These are phyloP conservation scores for Parathielavia hyrcaniae DNA, from an alignment of 495 filamentous ascomycete genomes.

Conservation along the genomic window DNA sequence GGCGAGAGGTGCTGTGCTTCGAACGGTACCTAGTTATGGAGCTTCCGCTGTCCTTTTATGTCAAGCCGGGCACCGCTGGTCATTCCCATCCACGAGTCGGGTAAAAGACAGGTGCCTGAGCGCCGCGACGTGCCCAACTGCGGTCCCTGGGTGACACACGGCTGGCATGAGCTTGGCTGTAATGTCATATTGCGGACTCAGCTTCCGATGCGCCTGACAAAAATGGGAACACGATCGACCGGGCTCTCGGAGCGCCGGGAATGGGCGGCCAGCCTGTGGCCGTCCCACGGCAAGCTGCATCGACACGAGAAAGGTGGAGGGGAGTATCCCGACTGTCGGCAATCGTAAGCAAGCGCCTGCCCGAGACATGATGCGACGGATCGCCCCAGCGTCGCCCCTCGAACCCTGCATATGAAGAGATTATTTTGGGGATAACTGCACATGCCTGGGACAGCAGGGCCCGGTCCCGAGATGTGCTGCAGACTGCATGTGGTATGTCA, in stretches of 20 bases:
- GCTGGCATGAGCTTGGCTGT: not conserved
- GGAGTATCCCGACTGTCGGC: no score
- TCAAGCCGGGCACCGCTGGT: not conserved
- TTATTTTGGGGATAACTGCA: no score
- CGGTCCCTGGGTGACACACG: not conserved
- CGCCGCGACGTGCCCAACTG: constrained; percentile 17
- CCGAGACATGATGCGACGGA: no score
- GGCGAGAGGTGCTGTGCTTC: not conserved
- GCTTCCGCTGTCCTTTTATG: constrained; percentile 2
- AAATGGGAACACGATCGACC: not conserved
- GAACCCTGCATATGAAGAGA: no score
- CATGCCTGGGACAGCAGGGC: no score
- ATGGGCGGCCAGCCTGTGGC: no score
- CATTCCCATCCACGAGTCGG: not conserved
- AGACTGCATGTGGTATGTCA: no score
- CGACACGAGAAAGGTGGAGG: no score
- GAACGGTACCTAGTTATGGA: not conserved
- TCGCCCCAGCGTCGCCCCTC: no score
- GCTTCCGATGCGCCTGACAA: not conserved
- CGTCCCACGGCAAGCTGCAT: no score
- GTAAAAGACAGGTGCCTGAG: not conserved
- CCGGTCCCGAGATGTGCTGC: no score
- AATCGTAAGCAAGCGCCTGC: no score
- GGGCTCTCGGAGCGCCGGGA: not conserved
- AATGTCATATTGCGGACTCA: not conserved